Percentiles rank a stretch among this genome's conserved stretches.
Evolutionary conservation across 2,329 filamentous ascomycete genomes (phyloP).

Genomic region (Arthrobotrys entomopaga): DNA sequence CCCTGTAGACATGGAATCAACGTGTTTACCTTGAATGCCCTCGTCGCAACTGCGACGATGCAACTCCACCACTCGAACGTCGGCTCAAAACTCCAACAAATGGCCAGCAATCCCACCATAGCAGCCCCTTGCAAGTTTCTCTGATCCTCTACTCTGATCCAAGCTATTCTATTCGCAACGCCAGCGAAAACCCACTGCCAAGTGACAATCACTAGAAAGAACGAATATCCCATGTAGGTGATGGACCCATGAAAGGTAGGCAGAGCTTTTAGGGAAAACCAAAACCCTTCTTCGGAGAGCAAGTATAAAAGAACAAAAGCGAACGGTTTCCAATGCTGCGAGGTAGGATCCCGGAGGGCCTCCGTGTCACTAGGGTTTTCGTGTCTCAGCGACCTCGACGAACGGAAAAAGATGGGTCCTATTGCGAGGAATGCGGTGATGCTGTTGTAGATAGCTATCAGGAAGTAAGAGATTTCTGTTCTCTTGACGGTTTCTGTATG

Average conservation of each 20-base stretch:
- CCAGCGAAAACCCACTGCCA: constrained; percentile 43
- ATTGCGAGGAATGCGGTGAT: constrained; percentile 1
- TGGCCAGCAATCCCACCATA: constrained; percentile 5
- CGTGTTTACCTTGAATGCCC: constrained; percentile 35
- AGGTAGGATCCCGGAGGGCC: background rate
- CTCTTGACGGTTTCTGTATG: background rate
- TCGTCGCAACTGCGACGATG: constrained; percentile 13
- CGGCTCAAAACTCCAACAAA: constrained; percentile 27
- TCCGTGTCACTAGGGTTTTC: background rate
- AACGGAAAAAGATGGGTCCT: background rate
- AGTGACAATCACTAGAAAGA: constrained; percentile 24
- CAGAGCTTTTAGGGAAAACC: constrained; percentile 11
- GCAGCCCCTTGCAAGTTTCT: background rate
- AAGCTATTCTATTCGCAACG: background rate
- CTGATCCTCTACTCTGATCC: background rate
- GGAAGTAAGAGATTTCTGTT: constrained; percentile 21
- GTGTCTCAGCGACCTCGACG: background rate
- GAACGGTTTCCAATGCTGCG: constrained; percentile 33
- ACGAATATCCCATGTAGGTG: constrained; percentile 19
- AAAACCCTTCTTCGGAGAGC: constrained; percentile 37
- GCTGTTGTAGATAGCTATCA: constrained; percentile 35
- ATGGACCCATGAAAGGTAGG: background rate
- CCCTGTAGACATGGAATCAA: background rate
- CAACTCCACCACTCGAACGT: constrained; percentile 49
- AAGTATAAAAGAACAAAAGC: constrained; percentile 42